Evolutionary conservation across 495 filamentous ascomycete genomes (phyloP).

Genomic region (Pyrenula massariospora): DNA sequence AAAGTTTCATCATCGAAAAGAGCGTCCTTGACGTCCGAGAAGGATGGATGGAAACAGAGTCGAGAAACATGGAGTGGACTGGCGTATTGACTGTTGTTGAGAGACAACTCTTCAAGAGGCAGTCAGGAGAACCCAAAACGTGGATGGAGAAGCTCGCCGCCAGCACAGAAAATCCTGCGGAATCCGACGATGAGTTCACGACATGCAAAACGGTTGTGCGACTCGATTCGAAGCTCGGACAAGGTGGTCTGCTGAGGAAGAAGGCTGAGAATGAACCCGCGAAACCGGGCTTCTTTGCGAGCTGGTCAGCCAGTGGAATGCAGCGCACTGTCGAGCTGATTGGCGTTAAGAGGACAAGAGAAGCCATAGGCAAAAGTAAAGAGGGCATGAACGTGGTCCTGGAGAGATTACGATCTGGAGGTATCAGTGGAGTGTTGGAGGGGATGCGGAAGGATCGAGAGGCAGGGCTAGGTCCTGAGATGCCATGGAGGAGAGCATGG

Average conservation of each 20-base stretch:
- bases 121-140: constrained; percentile 4
- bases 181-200: constrained; percentile 48
- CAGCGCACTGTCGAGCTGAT: constrained; percentile 86
- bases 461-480: constrained; percentile 25
- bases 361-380: constrained; percentile 75
- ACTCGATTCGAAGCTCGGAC: constrained; percentile 70
- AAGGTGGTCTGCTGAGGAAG: constrained; percentile 50
- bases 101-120: constrained; percentile 63
- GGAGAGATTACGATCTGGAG: constrained; percentile 68
- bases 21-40: constrained; percentile 81
- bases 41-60: constrained; percentile 80
- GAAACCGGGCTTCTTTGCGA: constrained; percentile 52
- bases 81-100: constrained; percentile 89
- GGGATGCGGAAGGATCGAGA: constrained; percentile 66
- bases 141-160: neutral
- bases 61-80: constrained; percentile 78
- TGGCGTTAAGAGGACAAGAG: constrained; percentile 68
- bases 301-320: constrained; percentile 68
- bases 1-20: constrained; percentile 84
- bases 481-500: constrained; percentile 39
- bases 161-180: constrained; percentile 14
- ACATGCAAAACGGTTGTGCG: constrained; percentile 76
- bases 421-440: constrained; percentile 77
- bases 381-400: constrained; percentile 94
- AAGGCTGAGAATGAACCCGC: constrained; percentile 30